Base-by-base conservation (phyloP, 2,329 filamentous ascomycete species). In the Periconia digitata region DNA sequence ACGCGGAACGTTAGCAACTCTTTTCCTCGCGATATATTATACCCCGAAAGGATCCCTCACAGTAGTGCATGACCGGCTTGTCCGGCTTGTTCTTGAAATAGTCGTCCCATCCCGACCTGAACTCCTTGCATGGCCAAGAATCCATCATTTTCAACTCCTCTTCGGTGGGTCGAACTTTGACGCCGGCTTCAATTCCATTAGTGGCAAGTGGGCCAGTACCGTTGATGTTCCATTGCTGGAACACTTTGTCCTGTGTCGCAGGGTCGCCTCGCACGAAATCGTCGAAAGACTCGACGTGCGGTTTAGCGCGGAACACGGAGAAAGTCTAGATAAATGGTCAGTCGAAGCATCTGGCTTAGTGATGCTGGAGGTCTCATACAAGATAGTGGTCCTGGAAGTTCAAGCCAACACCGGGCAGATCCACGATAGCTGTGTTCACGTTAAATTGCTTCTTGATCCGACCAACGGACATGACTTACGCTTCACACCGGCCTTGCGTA, bases 51-150 rank as follows among this genome's bases (percentile, higher is more conserved):
- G 1, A 17, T 16, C 15, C 34, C 52, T 48, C 41, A 59, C 57
- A 86, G 73, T 92, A 92, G 66, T 92, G 89, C 88, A 92, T 92
- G 37, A 92, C 87, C 0, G 88, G 89, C 78, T 92, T 92, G 72
- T 92, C 87, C 1, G 87, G 87, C 76, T 91, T 91, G 66, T 92
- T 73, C 76, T 90, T 87, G 72, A 92, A 92, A 74, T 92, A 92
- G 45, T 81, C 85, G 60, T 92, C 84, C 87, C 87, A 92, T 2
- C 87, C 87, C 6, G 81, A 79, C 39, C 79, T 80, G 76, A 92
- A 92, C 44, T 90, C 84, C 10, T 83, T 83, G 40, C 83, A 89
- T 0, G 88, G 87, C 86, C 88, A 90, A 6, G 70, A 79, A 66
- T 86, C 84, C 70, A 91, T 87, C 60, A 84, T 75, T 43, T 79